These are phyloP conservation scores for Trichoderma sp. DNA, from an alignment of 2,329 filamentous ascomycete genomes.

Conservation along the genomic window DNA sequence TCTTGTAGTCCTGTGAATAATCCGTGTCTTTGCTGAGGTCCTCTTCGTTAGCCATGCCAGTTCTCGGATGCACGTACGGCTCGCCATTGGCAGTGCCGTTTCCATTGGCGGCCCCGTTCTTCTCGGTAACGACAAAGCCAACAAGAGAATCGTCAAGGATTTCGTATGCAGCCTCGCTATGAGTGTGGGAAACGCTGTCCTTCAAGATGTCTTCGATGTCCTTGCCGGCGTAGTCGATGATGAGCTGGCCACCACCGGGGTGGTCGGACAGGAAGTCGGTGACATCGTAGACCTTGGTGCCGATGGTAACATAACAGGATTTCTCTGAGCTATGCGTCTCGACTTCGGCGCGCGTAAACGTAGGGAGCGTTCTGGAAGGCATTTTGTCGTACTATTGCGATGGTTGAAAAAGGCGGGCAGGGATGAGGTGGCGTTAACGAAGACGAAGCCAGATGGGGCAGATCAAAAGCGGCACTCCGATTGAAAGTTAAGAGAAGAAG, in stretches of 20 bases:
- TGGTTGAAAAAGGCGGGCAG: constrained; percentile 13
- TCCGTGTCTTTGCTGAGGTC: constrained; percentile 89
- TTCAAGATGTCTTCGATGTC: constrained; percentile 80
- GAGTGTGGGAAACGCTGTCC: constrained; percentile 77
- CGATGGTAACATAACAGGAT: constrained; percentile 91
- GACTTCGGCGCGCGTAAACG: constrained; percentile 77
- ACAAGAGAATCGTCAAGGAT: constrained; percentile 84
- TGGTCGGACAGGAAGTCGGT: constrained; percentile 88
- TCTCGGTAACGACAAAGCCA: constrained; percentile 69
- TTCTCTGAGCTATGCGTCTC: constrained; percentile 72
- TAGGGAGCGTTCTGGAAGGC: constrained; percentile 79
- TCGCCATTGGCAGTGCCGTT: constrained; percentile 23
- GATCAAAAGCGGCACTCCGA: neutral
- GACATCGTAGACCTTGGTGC: constrained; percentile 89
- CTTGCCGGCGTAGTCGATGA: constrained; percentile 85
- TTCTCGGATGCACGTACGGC: constrained; percentile 55
- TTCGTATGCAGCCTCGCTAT: constrained; percentile 93
- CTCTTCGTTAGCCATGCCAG: constrained; percentile 85
- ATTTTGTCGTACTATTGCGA: constrained; percentile 44
- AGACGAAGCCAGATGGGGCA: constrained; percentile 17
- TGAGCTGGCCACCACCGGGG: constrained; percentile 82
- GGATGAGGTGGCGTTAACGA: constrained; percentile 17
- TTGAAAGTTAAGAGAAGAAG: neutral
- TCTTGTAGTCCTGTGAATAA: constrained; percentile 70
- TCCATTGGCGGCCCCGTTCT: constrained; percentile 42